phyloP scores from a whole-genome alignment of 768 basidiomycete genomes.

The Kwoniella dejecticola region DNA sequence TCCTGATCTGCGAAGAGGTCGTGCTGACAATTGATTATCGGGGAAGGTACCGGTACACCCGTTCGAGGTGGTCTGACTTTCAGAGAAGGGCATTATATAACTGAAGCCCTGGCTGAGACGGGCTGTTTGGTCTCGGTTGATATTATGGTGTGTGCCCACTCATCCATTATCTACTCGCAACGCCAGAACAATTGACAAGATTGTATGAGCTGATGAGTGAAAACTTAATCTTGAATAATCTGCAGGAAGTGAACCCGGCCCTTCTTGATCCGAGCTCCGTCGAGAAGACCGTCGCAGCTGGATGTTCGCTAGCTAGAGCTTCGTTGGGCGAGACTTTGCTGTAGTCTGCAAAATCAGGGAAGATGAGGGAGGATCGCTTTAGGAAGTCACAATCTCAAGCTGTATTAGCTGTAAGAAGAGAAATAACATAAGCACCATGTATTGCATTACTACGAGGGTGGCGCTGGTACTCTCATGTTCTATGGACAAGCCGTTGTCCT shows the following conservation, averaged over 20 bases:
- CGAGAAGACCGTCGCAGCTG: constrained; percentile 74
- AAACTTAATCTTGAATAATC: not conserved
- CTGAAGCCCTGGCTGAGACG: constrained; percentile 88
- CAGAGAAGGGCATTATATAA: constrained; percentile 89
- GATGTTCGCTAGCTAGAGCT: constrained; percentile 54
- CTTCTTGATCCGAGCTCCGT: constrained; percentile 74
- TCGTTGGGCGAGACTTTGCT: constrained; percentile 55
- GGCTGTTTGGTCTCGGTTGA: constrained; percentile 89
- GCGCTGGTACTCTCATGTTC: too few relatives aligned
- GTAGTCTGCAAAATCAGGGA: constrained; percentile 3
- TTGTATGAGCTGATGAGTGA: not conserved
- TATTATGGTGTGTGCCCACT: constrained; percentile 77
- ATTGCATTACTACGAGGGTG: too few relatives aligned
- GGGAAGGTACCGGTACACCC: constrained; percentile 57
- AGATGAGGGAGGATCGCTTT: too few relatives aligned
- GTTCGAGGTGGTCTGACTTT: constrained; percentile 95
- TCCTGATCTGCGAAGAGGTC: too few relatives aligned
- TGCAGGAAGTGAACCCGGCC: constrained; percentile 94
- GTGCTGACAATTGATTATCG: not conserved
- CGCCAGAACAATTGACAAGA: too few relatives aligned
- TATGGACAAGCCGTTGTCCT: too few relatives aligned
- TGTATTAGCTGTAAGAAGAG: too few relatives aligned
- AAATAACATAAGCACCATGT: too few relatives aligned
- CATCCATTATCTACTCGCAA: too few relatives aligned
- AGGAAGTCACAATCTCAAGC: too few relatives aligned